Conservation (phyloP, 2,329 filamentous ascomycete genomes). For the Aspergillus unguis region DNA sequence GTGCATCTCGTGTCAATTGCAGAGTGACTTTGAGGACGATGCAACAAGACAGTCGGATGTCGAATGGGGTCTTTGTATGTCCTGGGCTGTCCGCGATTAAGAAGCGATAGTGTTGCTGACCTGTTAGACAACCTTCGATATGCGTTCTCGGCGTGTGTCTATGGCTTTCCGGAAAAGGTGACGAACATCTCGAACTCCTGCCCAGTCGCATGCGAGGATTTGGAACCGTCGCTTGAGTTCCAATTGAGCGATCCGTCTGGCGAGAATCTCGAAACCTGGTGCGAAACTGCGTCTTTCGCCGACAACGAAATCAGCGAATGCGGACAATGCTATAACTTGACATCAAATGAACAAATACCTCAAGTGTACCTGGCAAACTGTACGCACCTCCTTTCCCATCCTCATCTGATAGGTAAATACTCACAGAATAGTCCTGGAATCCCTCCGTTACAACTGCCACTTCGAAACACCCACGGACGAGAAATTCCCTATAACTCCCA, state of each 20-base stretch:
- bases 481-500: conserved; percentile 39
- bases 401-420: background rate
- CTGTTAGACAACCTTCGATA: conserved; percentile 45
- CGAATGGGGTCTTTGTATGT: conserved; percentile 47
- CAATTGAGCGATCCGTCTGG: conserved; percentile 28
- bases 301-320: conserved; percentile 43
- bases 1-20: conserved; percentile 42
- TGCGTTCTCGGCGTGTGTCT: conserved; percentile 44
- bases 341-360: conserved; percentile 15
- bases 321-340: conserved; percentile 44
- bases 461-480: conserved; percentile 34
- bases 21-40: conserved; percentile 36
- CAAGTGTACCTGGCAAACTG: conserved; percentile 45
- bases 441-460: conserved; percentile 45
- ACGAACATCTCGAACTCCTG: conserved; percentile 44
- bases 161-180: conserved; percentile 36
- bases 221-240: conserved; percentile 32
- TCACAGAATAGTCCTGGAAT: conserved; percentile 40
- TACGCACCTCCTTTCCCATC: conserved; percentile 23
- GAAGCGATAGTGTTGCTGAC: background rate
- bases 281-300: conserved; percentile 36
- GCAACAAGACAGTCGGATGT: conserved; percentile 41
- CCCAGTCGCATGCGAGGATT: conserved; percentile 40
- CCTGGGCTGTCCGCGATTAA: background rate
- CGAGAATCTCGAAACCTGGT: conserved; percentile 37